Conservation (phyloP, 176 grass and related monocot species). For the Triticum dicoccoides region DNA sequence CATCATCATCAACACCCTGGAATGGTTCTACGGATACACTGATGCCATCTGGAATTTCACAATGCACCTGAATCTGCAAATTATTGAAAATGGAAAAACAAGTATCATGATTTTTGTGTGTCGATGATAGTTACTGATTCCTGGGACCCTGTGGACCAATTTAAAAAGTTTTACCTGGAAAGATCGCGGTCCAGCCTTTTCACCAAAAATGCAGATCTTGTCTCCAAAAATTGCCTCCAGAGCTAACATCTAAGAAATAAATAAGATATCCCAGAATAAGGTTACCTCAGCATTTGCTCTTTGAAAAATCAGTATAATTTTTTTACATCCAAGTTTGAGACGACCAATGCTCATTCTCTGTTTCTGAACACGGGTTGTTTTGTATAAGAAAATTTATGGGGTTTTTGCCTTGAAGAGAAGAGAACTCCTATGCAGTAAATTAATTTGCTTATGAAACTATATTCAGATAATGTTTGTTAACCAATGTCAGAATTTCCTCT, state of each 20-base stretch:
- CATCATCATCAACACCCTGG: not conserved
- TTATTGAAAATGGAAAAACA: not conserved
- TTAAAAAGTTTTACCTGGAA: constrained; percentile 37
- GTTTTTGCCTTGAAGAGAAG: not conserved
- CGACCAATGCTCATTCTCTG: not conserved
- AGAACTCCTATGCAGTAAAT: not conserved
- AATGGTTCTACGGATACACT: not conserved
- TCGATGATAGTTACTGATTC: not conserved
- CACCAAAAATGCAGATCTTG: constrained; percentile 20
- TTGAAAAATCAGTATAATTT: not conserved
- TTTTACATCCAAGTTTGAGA: not conserved
- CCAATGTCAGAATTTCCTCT: not conserved
- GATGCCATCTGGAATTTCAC: constrained; percentile 36
- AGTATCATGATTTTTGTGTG: not conserved
- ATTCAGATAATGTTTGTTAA: not conserved
- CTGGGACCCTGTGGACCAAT: not conserved
- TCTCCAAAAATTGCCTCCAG: constrained; percentile 56
- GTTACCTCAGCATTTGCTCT: not conserved
- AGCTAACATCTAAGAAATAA: constrained; percentile 18
- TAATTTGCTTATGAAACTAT: not conserved
- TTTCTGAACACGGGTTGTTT: not conserved
- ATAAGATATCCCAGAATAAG: not conserved
- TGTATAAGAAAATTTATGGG: not conserved
- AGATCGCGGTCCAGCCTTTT: constrained; percentile 28
- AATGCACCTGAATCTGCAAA: constrained; percentile 24